Evolutionary conservation across 1,139 yeast genomes (phyloP).

Genomic region (Kurtzmaniella natalensis): DNA sequence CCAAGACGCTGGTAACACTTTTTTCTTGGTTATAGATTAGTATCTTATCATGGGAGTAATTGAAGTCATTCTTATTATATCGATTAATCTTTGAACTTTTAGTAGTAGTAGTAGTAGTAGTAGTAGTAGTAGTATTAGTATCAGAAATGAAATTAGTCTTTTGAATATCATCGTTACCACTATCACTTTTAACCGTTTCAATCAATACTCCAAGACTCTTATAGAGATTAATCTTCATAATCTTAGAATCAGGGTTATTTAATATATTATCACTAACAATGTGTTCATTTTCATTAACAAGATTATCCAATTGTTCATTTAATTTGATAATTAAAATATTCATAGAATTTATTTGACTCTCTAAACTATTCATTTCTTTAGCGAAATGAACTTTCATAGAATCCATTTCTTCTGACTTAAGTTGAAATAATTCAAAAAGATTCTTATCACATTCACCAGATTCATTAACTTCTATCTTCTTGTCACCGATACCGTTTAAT

Average conservation of each 20-base stretch:
- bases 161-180: constrained; percentile 1
- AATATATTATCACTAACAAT: constrained; percentile 21
- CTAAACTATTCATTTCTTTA: constrained; percentile 53
- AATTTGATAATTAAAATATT: constrained; percentile 41
- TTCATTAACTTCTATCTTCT: not conserved
- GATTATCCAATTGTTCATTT: constrained; percentile 24
- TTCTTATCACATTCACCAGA: constrained; percentile 13
- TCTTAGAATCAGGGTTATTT: constrained; percentile 28
- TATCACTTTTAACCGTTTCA: constrained; percentile 17
- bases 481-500: constrained; percentile 9
- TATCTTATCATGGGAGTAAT: constrained; percentile 26
- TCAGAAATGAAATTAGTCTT: too few species aligned
- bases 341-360: constrained; percentile 45
- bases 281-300: constrained; percentile 18
- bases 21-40: constrained; percentile 48
- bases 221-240: constrained; percentile 41
- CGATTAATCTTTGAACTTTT: not conserved
- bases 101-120: too few species aligned
- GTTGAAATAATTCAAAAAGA: constrained; percentile 23
- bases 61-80: constrained; percentile 9
- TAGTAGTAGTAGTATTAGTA: too few species aligned
- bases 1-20: constrained; percentile 47
- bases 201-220: constrained; percentile 42
- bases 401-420: constrained; percentile 37
- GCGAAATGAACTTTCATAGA: constrained; percentile 51